Evolutionary conservation across 2,329 filamentous ascomycete genomes (phyloP).

Genomic region (Metarhizium brunneum): DNA sequence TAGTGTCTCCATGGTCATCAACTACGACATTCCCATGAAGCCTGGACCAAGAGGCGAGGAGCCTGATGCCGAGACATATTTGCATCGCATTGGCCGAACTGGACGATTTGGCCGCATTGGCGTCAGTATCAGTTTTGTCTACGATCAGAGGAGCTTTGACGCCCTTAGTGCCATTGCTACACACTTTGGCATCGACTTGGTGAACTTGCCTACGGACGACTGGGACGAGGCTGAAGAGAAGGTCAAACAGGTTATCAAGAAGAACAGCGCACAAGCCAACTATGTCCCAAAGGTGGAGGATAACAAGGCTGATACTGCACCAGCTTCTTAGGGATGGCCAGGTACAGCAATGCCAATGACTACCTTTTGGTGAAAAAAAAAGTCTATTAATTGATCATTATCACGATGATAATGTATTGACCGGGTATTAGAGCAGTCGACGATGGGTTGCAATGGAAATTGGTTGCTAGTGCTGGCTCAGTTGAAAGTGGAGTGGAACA

Average conservation of each 20-base stretch:
- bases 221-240: conserved; percentile 84
- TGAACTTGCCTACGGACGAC: conserved; percentile 73
- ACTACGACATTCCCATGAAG: conserved; percentile 81
- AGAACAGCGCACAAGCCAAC: conserved; percentile 47
- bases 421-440: background rate
- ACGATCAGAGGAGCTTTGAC: conserved; percentile 71
- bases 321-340: conserved; percentile 20
- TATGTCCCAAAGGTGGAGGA: conserved; percentile 40
- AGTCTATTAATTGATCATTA: too few relatives aligned
- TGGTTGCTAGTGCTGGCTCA: background rate
- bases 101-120: conserved; percentile 94
- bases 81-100: conserved; percentile 95
- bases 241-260: conserved; percentile 75
- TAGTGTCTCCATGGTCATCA: conserved; percentile 95
- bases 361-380: background rate
- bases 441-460: background rate
- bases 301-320: conserved; percentile 13
- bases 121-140: conserved; percentile 90
- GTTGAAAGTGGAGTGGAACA: background rate
- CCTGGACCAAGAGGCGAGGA: conserved; percentile 54
- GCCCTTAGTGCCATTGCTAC: conserved; percentile 72
- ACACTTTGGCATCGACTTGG: conserved; percentile 73
- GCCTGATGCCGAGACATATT: conserved; percentile 89
- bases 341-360: conserved; percentile 6
- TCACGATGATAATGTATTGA: background rate